phyloP scores from a whole-genome alignment of 495 filamentous ascomycete genomes.

The Penicillium cosmopolitanum region DNA sequence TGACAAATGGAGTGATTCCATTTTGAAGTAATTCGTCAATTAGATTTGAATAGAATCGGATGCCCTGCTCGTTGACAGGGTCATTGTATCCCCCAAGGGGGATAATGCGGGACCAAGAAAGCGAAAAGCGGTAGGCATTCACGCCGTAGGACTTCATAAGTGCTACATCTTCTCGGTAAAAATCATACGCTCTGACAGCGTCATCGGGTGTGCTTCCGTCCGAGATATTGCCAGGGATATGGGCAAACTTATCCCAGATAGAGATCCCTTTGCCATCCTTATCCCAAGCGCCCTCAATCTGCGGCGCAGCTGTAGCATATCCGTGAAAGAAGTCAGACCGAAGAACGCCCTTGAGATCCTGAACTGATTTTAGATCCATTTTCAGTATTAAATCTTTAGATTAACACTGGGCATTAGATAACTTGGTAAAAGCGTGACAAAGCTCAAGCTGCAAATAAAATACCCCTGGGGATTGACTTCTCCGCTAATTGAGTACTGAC shows the following conservation, averaged over 20 bases:
- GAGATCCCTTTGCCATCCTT: constrained; percentile 68
- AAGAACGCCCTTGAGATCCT: constrained; percentile 37
- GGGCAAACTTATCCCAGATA: constrained; percentile 75
- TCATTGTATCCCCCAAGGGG: constrained; percentile 46
- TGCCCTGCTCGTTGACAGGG: constrained; percentile 45
- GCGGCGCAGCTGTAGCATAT: constrained; percentile 45
- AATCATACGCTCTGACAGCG: constrained; percentile 71
- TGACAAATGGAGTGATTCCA: constrained; percentile 53
- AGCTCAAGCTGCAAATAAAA: not conserved
- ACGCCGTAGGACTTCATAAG: constrained; percentile 69
- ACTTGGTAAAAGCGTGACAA: not conserved
- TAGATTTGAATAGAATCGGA: constrained; percentile 48
- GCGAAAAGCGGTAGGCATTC: constrained; percentile 70
- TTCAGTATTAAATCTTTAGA: not conserved
- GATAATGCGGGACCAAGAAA: constrained; percentile 73
- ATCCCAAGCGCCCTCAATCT: constrained; percentile 70
- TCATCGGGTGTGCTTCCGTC: constrained; percentile 67
- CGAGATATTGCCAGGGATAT: constrained; percentile 68
- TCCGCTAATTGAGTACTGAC: constrained; percentile 8
- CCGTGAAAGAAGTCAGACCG: constrained; percentile 41
- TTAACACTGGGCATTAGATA: not conserved
- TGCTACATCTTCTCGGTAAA: constrained; percentile 69
- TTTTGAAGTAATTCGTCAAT: constrained; percentile 47
- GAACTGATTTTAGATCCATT: constrained; percentile 36
- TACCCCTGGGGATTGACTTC: not conserved